Evolutionary conservation across 2,329 filamentous ascomycete genomes (phyloP), one percentile per base, ranked within the genome.

Genomic region (Zymoseptoria brevis): DNA sequence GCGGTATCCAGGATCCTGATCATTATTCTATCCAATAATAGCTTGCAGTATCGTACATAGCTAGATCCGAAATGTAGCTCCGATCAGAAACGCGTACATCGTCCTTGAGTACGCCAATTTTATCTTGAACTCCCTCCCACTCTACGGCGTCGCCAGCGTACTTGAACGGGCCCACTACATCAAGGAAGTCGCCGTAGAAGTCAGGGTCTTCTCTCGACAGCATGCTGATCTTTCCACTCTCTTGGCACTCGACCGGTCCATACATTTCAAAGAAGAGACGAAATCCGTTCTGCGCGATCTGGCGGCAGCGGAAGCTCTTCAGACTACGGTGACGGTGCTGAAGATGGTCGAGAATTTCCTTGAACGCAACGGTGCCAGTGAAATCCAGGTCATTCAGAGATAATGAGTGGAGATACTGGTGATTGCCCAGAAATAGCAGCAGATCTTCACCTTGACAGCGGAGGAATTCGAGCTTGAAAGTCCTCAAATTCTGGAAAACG

Each of bases 71-170:
- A 51, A 11, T 51, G 13, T 21, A 22, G 8, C 19, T 5, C 3
- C 2, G 6, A 11, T 16, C 53, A 29, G 35, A 49, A 19, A 58
- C 8, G 13, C 21, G 19, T 1, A 58, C 4, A 50, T 58, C 57
- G 21, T 58, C 35, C 21, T 49, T 58, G 8, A 58, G 22, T 4
- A 51, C 21, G n/a, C 57, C 52, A 19, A 58, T 55, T 52, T 54
- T 55, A n/a, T 58, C 4, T 50, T 55, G 52, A 7, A 58, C 57
- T 4, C 57, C 57, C 22, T 58, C 56, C 57, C 57, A 58, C 19
- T 30, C 16, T 1, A 16, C 35, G 3, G 52, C 57, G 7, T 11
- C 8, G 19, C 41, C 57, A 55, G 11, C 1, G 19, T 58, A 58
- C n/a, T 26, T 55, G 52, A 19, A 50, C 7, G 57, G 57, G 4